A percentile compares a stretch with the other conserved stretches of the same genome.
These are phyloP conservation scores for Protostelium mycophagum DNA, from an alignment of 78 protist genomes.

Conservation along the genomic window DNA sequence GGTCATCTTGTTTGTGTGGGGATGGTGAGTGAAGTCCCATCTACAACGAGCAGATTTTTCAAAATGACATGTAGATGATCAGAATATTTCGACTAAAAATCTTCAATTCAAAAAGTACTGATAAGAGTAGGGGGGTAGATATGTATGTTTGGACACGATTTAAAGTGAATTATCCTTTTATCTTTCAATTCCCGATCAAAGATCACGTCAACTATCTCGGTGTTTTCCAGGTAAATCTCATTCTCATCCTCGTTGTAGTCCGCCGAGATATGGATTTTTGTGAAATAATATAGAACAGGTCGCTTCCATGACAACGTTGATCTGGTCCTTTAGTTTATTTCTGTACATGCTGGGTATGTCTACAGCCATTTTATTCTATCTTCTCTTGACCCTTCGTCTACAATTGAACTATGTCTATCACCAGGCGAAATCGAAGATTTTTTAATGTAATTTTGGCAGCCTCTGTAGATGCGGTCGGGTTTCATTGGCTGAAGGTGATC, in stretches of 20 bases:
- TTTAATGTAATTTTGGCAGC: background rate
- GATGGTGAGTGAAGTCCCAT: background rate
- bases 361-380: background rate
- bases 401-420: too few relatives aligned
- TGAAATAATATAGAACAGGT: too few relatives aligned
- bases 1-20: background rate
- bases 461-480: background rate
- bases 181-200: constrained; percentile 16
- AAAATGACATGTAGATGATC: background rate
- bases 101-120: background rate
- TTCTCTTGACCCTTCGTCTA: background rate
- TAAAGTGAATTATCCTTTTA: constrained; percentile 47
- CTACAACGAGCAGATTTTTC: constrained; percentile 1
- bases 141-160: constrained; percentile 38
- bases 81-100: too few relatives aligned
- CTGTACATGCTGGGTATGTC: background rate
- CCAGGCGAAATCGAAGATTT: too few relatives aligned
- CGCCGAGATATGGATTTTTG: too few relatives aligned
- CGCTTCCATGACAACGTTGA: background rate
- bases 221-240: background rate
- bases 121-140: constrained; percentile 16
- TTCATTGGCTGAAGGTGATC: background rate
- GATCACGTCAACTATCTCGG: background rate
- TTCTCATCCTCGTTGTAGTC: background rate
- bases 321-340: background rate